Percentiles rank a stretch among this genome's conserved stretches.
Conservation (phyloP, 306 rosid species). For the Rosa rugosa region DNA sequence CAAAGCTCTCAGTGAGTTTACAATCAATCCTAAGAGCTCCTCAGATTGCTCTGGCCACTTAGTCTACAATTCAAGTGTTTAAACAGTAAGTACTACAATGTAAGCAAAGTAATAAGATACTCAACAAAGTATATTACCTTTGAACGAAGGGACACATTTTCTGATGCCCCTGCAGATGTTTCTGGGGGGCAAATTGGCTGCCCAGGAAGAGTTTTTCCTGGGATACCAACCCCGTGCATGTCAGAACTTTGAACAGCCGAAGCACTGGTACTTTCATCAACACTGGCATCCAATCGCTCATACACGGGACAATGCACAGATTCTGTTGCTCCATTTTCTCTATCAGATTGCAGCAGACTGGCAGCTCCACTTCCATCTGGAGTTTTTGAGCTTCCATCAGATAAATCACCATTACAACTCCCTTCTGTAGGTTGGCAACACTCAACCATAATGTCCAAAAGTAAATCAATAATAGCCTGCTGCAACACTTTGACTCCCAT, state of each 20-base stretch:
- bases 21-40: constrained; percentile 97
- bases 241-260: constrained; percentile 94
- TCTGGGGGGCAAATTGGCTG: constrained; percentile 76
- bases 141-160: constrained; percentile 59
- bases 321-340: constrained; percentile 65
- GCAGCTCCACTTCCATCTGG: constrained; percentile 55
- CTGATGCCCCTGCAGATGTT: constrained; percentile 70
- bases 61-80: constrained; percentile 50
- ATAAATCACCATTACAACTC: constrained; percentile 55
- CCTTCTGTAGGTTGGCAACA: constrained; percentile 98
- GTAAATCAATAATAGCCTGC: constrained; percentile 95
- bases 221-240: constrained; percentile 42
- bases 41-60: constrained; percentile 99
- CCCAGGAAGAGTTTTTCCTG: constrained; percentile 64
- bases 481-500: constrained; percentile 99
- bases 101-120: constrained; percentile 27
- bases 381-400: constrained; percentile 61
- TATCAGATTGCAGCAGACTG: constrained; percentile 53
- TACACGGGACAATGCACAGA: constrained; percentile 52
- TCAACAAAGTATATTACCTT: constrained; percentile 56
- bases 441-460: constrained; percentile 97
- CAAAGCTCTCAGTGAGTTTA: constrained; percentile 89
- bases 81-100: constrained; percentile 29
- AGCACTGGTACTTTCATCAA: constrained; percentile 59
- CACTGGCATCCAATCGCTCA: constrained; percentile 70